Base-by-base conservation (phyloP, 2,329 filamentous ascomycete genomes). In the Chrysoporthe austroafricana region DNA sequence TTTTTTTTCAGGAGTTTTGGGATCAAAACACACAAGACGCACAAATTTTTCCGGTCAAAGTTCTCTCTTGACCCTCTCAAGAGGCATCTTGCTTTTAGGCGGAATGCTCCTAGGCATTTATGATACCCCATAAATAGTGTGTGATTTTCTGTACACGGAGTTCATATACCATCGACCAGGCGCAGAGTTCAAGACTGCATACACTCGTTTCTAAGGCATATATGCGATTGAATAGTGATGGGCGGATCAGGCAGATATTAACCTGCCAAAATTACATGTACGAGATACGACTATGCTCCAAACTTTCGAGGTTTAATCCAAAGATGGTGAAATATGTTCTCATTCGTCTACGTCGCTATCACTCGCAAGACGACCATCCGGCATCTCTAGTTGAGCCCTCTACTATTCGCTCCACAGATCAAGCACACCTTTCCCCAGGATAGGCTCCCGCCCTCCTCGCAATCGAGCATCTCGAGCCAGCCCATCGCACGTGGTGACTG, bases 61-160 rank as follows among this genome's bases (percentile, higher is more conserved):
- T 43, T 57, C 26, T 52, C 4, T 34, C 14, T 13, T n/a, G 39
- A 11, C 36, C 46, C 26, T 60, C 62, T 61, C 32, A 26, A 16
- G 59, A 62, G 66, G 68, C 64, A 67, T 71, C 63, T 61, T 62
- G 64, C 69, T 69, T 14, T 21, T 18, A 69, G 67, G 67, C 67
- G 64, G 36, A 61, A 44, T 60, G 72, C 72, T 73, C 44, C 67
- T 52, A 73, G 71, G 71, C 71, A 71, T 71, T 54, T 46, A 61
- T 61, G 72, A 73, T 72, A 73, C 72, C 54, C 72, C 67, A 67
- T 50, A 44, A 8, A 44, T 26, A 52, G 21, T 52, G 32, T 9
- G 3, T 52, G 4, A 14, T 21, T 52, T 50, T 52, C n/a, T 52
- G 21, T 16, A 32, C 5, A 14, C 36, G 36, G 36, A 9, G 32